phyloP scores from a whole-genome alignment of 2,329 filamentous ascomycete genomes.

The Immersiporthe knoxdaviesiana region DNA sequence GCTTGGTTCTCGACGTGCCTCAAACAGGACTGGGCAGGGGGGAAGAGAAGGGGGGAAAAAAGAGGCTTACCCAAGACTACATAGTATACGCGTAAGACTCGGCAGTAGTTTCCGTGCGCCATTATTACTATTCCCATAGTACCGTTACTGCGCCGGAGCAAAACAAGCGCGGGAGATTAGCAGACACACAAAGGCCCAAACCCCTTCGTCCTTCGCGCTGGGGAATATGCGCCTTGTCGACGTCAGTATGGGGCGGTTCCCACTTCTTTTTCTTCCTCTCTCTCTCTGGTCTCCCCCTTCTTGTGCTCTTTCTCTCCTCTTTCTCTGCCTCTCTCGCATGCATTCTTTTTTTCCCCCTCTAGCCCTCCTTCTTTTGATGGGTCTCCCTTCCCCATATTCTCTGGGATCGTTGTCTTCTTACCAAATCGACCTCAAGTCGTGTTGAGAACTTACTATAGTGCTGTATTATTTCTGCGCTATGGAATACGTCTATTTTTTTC shows the following conservation, averaged over 20 bases:
- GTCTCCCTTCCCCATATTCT: not conserved
- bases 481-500: not conserved
- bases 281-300: not conserved
- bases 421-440: not conserved
- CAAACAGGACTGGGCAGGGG: not conserved
- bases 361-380: not conserved
- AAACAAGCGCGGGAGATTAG: constrained; percentile 6
- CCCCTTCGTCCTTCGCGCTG: constrained; percentile 1
- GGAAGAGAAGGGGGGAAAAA: too few species aligned
- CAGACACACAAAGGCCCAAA: not conserved
- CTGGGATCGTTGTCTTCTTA: not conserved
- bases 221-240: constrained; percentile 10
- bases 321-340: not conserved
- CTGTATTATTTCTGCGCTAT: not conserved
- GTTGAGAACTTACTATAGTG: too few species aligned
- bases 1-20: not conserved
- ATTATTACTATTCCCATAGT: not conserved
- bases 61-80: not conserved
- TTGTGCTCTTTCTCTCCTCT: not conserved
- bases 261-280: not conserved
- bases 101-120: not conserved
- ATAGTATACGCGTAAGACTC: not conserved
- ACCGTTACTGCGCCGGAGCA: not conserved
- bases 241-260: constrained; percentile 19
- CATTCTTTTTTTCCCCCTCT: too few species aligned